Evolutionary conservation across 2,329 filamentous ascomycete species (phyloP), one percentile per base, ranked within the genome.

Genomic region (Penicillium sp.): DNA sequence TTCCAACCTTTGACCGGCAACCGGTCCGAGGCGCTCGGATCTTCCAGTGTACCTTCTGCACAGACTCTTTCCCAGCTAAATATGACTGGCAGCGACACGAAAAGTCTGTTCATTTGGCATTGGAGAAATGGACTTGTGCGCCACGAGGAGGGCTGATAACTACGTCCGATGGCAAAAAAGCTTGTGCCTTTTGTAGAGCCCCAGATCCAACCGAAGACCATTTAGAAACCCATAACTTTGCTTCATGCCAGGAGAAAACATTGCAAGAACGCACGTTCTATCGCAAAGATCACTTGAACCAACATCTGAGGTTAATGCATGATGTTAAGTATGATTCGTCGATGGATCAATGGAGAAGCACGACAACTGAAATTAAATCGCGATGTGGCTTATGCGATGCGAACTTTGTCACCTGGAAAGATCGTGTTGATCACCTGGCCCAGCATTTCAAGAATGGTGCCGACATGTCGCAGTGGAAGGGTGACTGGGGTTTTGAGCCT

Each of bases 41-140:
- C 26, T 83, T 79, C 61, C 80, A 83, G 64, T 83, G 81, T 64
- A 83, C 81, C 1, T 83, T 83, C 66, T 83, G 81, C 61, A 77
- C 78, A 14, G 81, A 83, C 59, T 77, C 78, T 0, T 83, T 83
- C 64, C 74, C 78, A 49, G 78, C 79, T 20, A 83, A 83, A 59
- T 83, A 83, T 66, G 81, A 83, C 66, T 83, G 81, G 81, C 79
- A 81, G 48, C 74, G 81, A 18, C 81, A 84, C 62, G 81, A 84
- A 62, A 83, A 83, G 63, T 82, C 81, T 3, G 68, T 83, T 45
- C 81, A 84, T 65, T 67, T 84, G 26, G 78, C 79, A 18, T 66
- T 83, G 30, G 81, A 84, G 61, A 80, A 80, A 62, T 84, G 80
- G 80, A 81, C 82, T 8, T 87, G 84, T 63, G 80, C 82, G 30